These are phyloP conservation scores for Coelastrella sp. DNA, from an alignment of 139 green algal species.

Conservation along the genomic window DNA sequence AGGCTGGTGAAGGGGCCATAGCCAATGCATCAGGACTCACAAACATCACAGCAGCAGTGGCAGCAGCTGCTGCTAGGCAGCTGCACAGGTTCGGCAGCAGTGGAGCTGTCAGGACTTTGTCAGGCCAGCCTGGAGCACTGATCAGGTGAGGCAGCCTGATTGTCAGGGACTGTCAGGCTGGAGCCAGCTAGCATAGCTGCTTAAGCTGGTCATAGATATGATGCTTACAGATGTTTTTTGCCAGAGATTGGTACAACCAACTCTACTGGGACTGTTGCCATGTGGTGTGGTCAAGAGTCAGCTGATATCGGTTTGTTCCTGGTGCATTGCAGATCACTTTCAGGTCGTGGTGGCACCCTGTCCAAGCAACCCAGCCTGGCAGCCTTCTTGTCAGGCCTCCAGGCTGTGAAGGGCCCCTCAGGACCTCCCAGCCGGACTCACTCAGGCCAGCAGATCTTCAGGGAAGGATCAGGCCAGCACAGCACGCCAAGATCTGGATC, in stretches of 20 bases:
- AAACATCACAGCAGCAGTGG: not conserved
- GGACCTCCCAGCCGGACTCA: not conserved
- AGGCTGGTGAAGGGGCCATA: not conserved
- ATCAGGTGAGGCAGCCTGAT: too few species aligned
- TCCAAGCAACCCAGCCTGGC: not conserved
- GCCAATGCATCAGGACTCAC: conserved; percentile 27
- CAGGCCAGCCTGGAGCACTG: too few species aligned
- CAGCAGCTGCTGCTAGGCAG: not conserved
- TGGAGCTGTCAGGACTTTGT: too few species aligned
- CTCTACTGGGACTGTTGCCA: too few species aligned
- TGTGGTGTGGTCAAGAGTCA: too few species aligned
- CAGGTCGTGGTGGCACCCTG: not conserved
- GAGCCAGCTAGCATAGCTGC: too few species aligned
- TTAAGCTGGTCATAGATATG: too few species aligned
- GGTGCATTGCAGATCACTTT: not conserved
- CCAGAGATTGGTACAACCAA: too few species aligned
- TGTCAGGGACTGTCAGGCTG: too few species aligned
- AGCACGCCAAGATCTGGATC: not conserved
- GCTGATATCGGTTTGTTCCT: too few species aligned
- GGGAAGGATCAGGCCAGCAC: not conserved
- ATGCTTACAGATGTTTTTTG: too few species aligned
- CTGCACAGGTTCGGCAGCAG: conserved; percentile 8
- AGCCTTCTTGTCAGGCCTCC: not conserved
- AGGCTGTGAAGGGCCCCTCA: not conserved
- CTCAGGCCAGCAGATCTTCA: not conserved